Evolutionary conservation across 2,329 filamentous ascomycete species (phyloP), one percentile per base, ranked within the genome.

Genomic region (Phyllachora maydis): DNA sequence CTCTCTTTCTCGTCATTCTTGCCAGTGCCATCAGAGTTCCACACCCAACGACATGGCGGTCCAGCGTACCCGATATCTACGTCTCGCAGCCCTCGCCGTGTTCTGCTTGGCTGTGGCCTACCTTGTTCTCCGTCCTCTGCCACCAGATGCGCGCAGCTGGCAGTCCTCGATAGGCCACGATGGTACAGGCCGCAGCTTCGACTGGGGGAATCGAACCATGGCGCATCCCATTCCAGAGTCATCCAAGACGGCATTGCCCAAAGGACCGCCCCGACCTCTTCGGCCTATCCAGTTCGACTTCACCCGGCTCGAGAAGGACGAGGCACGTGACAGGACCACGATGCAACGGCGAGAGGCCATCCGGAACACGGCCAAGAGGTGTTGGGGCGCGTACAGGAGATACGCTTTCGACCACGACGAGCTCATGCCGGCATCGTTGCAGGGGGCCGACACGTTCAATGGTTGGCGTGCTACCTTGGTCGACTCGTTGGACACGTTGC

Each of bases 401-500:
- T 42, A 62, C 32, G 63, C 63, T 2, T 68, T 61, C 59, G 43
- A 52, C n/a, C 47, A 52, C 32, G 63, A 68, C 28, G 61, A 68
- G 42, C 45, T 68, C 19, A 45, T 46, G 30, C 63, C 63, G 9
- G 38, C 62, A 17, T 51, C 55, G 6, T 48, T 52, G 23, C 42
- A 41, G 19, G 56, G 47, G 21, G 51, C 44, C 27, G 54, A 59
- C 28, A 46, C 41, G 2, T 60, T 65, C 33, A 54, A 51, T 7
- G 58, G 59, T 20, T 69, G 65, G 51, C 58, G 52, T 11, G 65
- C 64, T 2, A 66, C 65, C 18, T 39, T 71, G 18, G 56, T 71
- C 18, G 65, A 71, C 40, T 49, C 57, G 0, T 43, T 70, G 28
- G 65, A 70, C 32, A 61, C 61, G 1, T 46, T 71, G 3, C 59